phyloP scores from a whole-genome alignment of 495 filamentous ascomycete species.

The Pseudevernia furfuracea region DNA sequence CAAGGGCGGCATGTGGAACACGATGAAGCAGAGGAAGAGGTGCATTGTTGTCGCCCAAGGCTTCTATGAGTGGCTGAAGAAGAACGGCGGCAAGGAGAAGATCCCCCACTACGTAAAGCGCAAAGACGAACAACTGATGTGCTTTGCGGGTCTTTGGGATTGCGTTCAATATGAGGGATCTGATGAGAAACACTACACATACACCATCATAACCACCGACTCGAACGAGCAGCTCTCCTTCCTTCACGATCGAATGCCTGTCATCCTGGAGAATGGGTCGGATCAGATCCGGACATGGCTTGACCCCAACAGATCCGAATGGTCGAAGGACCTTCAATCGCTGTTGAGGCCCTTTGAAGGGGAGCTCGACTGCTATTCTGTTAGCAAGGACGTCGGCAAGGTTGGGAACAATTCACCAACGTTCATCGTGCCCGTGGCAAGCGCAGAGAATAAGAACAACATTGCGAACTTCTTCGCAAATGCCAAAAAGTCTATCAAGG shows the following conservation, averaged over 20 bases:
- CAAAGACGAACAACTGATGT: conserved; percentile 78
- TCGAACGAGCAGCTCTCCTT: conserved; percentile 73
- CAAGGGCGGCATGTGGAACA: conserved; percentile 78
- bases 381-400: conserved; percentile 85
- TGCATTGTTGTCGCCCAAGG: conserved; percentile 84
- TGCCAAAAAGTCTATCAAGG: conserved; percentile 36
- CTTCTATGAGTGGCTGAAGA: conserved; percentile 95
- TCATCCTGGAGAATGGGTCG: conserved; percentile 71
- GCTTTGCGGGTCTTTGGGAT: conserved; percentile 88
- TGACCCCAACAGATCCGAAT: conserved; percentile 60
- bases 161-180: conserved; percentile 67
- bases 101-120: conserved; percentile 75
- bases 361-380: conserved; percentile 77
- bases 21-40: conserved; percentile 80
- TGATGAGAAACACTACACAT: conserved; percentile 69
- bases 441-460: conserved; percentile 78
- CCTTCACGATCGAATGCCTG: conserved; percentile 91
- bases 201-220: conserved; percentile 85
- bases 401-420: conserved; percentile 83
- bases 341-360: conserved; percentile 70
- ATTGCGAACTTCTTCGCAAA: conserved; percentile 88
- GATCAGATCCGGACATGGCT: conserved; percentile 71
- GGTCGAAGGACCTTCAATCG: conserved; percentile 70
- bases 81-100: conserved; percentile 66
- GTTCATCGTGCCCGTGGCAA: conserved; percentile 76